Percentiles rank a stretch among this genome's conserved stretches.
These are phyloP conservation scores for Lactuca sativa DNA, from an alignment of 129 eudicot genomes.

Conservation along the genomic window DNA sequence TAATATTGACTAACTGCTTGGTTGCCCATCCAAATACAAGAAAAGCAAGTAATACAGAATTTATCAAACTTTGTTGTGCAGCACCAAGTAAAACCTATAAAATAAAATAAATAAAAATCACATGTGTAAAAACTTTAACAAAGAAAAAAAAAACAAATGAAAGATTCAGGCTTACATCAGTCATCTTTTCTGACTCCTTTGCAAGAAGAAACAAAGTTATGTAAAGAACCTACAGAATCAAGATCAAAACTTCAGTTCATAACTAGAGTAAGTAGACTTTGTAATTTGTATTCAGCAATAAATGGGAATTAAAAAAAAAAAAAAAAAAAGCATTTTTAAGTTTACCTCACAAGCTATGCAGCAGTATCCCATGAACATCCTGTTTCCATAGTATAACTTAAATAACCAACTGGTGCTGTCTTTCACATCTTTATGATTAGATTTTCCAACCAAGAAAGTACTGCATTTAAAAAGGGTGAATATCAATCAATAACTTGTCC, in stretches of 20 bases:
- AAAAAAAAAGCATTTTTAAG: not conserved
- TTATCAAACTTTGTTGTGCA: constrained; percentile 49
- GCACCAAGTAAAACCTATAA: constrained; percentile 37
- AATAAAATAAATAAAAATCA: constrained; percentile 5
- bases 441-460: constrained; percentile 90
- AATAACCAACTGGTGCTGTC: constrained; percentile 94
- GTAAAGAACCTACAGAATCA: constrained; percentile 71
- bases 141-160: not conserved
- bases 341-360: constrained; percentile 95
- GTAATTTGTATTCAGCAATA: not conserved
- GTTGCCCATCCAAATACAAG: constrained; percentile 77
- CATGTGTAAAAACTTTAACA: not conserved
- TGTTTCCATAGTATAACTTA: constrained; percentile 78
- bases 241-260: constrained; percentile 16
- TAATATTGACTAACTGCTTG: constrained; percentile 83
- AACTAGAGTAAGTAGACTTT: constrained; percentile 9
- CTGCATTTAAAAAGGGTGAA: constrained; percentile 45
- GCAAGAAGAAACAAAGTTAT: constrained; percentile 83
- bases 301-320: not conserved
- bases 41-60: constrained; percentile 47
- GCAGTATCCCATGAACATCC: constrained; percentile 89
- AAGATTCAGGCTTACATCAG: constrained; percentile 49
- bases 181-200: constrained; percentile 59
- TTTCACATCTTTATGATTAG: constrained; percentile 93
- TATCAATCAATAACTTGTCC: not conserved